Evolutionary conservation across 495 filamentous ascomycete species (phyloP).

Genomic region (Annulohypoxylon bovei): DNA sequence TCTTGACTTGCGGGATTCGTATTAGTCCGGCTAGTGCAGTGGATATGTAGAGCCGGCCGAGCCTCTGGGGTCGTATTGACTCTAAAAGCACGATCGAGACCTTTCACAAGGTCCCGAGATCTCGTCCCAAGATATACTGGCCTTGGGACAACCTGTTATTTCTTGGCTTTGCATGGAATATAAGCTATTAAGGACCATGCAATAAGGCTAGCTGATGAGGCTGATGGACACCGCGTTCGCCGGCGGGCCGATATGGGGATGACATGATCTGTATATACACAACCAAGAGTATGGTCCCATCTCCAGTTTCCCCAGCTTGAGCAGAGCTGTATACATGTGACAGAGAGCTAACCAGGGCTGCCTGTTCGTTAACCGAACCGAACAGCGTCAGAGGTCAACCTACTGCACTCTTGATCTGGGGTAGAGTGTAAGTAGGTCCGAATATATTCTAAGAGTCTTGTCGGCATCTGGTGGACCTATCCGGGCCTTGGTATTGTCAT

Average conservation of each 20-base stretch:
- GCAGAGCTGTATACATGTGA: slow-evolving; percentile 13
- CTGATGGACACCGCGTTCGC: background rate
- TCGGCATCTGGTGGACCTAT: background rate
- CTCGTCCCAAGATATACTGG: slow-evolving; percentile 5
- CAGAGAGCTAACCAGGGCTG: background rate
- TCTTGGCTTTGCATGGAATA: background rate
- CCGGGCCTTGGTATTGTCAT: background rate
- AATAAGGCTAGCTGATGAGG: background rate
- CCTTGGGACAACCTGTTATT: background rate
- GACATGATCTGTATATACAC: slow-evolving; percentile 7
- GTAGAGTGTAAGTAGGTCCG: slow-evolving; percentile 13
- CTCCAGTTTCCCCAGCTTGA: slow-evolving; percentile 3
- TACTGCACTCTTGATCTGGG: slow-evolving; percentile 9
- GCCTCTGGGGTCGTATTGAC: background rate
- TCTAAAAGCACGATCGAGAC: background rate
- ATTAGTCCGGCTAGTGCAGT: background rate
- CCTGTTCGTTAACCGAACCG: background rate
- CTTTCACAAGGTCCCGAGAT: slow-evolving; percentile 1
- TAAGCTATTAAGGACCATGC: background rate
- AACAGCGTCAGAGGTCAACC: background rate
- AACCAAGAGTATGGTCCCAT: background rate
- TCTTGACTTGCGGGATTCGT: background rate
- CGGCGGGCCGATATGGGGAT: slow-evolving; percentile 30
- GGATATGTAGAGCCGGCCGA: background rate
- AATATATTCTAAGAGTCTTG: slow-evolving; percentile 3